Conservation (phyloP, 768 basidiomycete species). For the Pleurotus tuoliensis region DNA sequence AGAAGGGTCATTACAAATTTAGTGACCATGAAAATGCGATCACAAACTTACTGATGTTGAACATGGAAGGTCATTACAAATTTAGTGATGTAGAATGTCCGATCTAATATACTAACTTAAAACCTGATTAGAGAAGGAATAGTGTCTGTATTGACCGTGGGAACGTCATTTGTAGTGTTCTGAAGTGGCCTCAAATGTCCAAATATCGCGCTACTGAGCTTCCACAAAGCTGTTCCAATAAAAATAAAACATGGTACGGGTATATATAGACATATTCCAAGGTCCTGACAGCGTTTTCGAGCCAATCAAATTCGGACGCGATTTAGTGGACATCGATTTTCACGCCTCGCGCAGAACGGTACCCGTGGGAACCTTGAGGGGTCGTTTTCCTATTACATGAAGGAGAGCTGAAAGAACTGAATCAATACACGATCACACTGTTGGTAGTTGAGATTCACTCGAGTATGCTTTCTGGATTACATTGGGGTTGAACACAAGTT, state of each 20-base stretch:
- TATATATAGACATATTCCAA: neutral
- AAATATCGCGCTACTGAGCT: neutral
- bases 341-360: too few species aligned
- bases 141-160: neutral
- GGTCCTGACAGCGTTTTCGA: neutral
- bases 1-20: conserved; percentile 24
- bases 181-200: neutral
- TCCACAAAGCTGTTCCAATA: neutral
- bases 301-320: neutral
- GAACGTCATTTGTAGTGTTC: neutral
- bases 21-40: too few species aligned
- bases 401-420: neutral
- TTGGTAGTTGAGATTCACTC: conserved; percentile 38
- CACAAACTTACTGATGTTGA: conserved; percentile 68
- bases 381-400: neutral
- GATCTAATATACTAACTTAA: conserved; percentile 31
- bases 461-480: conserved; percentile 36
- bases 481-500: neutral
- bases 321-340: conserved; percentile 27
- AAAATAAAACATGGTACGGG: neutral
- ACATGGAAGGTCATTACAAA: conserved; percentile 24
- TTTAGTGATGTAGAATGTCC: conserved; percentile 33
- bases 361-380: neutral
- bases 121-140: conserved; percentile 53
- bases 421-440: conserved; percentile 19